Conservation (phyloP, 1,139 yeast genomes). For the Debaryomyces fabryi region DNA sequence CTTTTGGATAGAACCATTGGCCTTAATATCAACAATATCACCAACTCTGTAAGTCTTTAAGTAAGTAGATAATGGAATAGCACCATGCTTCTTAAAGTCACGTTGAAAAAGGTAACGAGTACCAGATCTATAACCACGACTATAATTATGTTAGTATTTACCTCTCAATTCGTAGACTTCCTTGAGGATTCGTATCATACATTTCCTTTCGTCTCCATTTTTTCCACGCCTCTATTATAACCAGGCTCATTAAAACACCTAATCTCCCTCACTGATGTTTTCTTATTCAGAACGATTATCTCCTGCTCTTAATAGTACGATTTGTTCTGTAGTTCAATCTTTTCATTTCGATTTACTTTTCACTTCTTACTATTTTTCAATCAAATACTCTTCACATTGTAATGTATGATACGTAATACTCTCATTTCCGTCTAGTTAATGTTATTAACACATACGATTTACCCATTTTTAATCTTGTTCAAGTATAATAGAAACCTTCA, state of each 20-base stretch:
- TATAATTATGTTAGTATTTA: constrained; percentile 13
- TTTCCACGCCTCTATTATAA: neutral
- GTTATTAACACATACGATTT: constrained; percentile 60
- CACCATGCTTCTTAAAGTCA: constrained; percentile 98
- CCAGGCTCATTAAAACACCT: neutral
- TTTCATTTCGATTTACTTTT: neutral
- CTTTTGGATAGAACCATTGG: constrained; percentile 98
- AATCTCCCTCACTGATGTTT: neutral
- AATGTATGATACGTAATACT: neutral
- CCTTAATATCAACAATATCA: constrained; percentile 99
- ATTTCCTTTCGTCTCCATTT: no score
- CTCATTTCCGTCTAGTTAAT: neutral
- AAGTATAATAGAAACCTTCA: constrained; percentile 3
- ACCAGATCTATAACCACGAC: constrained; percentile 99
- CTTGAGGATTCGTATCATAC: neutral
- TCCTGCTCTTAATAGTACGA: neutral
- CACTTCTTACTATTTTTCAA: neutral
- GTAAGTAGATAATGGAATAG: constrained; percentile 93
- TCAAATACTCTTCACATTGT: neutral
- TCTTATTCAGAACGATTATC: neutral
- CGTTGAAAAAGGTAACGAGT: constrained; percentile 99
- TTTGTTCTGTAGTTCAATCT: neutral
- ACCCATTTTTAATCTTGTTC: constrained; percentile 62
- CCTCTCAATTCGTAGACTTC: neutral
- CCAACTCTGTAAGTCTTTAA: constrained; percentile 98